Evolutionary conservation across 1,284 basidiomycete species (phyloP).

Genomic region (Pseudozyma pruni): DNA sequence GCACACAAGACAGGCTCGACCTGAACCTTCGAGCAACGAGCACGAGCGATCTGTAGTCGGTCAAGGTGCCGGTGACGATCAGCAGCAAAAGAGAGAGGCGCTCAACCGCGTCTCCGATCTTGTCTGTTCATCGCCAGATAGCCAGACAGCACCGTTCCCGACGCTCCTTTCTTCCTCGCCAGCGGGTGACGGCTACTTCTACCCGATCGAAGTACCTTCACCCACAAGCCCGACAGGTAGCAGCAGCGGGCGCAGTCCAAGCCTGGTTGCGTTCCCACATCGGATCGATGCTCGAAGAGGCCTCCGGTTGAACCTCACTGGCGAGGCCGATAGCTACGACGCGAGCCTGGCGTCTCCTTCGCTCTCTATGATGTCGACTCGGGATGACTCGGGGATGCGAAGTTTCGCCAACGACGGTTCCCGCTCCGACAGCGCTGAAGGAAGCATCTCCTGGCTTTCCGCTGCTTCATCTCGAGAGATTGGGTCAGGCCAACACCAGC

Average conservation of each 20-base stretch:
- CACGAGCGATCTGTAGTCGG: not conserved
- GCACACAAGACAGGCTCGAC: not conserved
- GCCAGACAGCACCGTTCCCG: slow-evolving; percentile 15
- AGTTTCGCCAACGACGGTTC: not conserved
- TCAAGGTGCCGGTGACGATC: slow-evolving; percentile 4
- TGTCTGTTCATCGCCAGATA: slow-evolving; percentile 29
- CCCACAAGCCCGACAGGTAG: slow-evolving; percentile 7
- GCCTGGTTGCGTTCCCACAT: slow-evolving; percentile 16
- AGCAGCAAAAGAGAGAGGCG: slow-evolving; percentile 26
- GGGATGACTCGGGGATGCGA: not conserved
- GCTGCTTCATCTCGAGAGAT: not conserved
- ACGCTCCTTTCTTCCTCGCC: slow-evolving; percentile 14
- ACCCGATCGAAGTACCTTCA: slow-evolving; percentile 21
- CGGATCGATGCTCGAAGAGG: not conserved
- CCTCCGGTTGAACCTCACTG: not conserved
- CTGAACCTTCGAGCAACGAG: not conserved
- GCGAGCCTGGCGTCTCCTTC: slow-evolving; percentile 9
- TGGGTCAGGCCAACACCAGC: not conserved
- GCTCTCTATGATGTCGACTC: slow-evolving; percentile 14
- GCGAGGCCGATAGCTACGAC: not conserved
- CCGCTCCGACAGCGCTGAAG: slow-evolving; percentile 1
- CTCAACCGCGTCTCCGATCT: slow-evolving; percentile 34
- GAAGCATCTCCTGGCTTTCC: too few relatives aligned
- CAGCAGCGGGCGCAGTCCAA: slow-evolving; percentile 3
- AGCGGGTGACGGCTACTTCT: slow-evolving; percentile 18